Evolutionary conservation across 306 rosid genomes (phyloP).

Genomic region (Hippophae rhamnoides): DNA sequence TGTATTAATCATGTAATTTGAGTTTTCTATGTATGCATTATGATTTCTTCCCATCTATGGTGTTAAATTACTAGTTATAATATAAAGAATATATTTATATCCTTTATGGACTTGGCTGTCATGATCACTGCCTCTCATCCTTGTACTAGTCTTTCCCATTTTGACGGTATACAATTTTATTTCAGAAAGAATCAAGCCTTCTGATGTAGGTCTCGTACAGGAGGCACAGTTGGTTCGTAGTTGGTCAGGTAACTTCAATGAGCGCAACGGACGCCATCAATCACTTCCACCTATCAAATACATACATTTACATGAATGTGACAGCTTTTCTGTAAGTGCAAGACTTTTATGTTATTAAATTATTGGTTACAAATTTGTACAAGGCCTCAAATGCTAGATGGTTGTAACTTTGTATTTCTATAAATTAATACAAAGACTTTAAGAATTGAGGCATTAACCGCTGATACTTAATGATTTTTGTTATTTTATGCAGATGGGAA

Average conservation of each 20-base stretch:
- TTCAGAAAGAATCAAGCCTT: slow-evolving; percentile 91
- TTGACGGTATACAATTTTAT: slow-evolving; percentile 21
- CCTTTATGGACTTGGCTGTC: not conserved
- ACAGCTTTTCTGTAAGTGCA: slow-evolving; percentile 74
- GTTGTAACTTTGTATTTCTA: slow-evolving; percentile 1
- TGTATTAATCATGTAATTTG: not conserved
- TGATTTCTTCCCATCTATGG: not conserved
- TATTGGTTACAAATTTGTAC: too few species aligned
- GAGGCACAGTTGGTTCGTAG: slow-evolving; percentile 82
- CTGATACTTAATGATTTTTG: not conserved
- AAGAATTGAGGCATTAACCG: slow-evolving; percentile 10
- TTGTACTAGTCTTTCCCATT: slow-evolving; percentile 9
- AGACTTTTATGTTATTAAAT: not conserved
- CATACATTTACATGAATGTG: slow-evolving; percentile 72
- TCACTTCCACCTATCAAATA: slow-evolving; percentile 73
- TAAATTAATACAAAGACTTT: slow-evolving; percentile 2
- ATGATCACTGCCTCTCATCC: not conserved
- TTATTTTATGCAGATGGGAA: slow-evolving; percentile 62
- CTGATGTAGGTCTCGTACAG: slow-evolving; percentile 89
- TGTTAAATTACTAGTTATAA: not conserved
- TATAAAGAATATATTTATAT: too few species aligned
- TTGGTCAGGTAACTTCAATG: slow-evolving; percentile 51
- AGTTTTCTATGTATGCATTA: not conserved
- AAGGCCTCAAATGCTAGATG: too few species aligned
- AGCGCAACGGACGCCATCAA: slow-evolving; percentile 49